Base-by-base conservation (phyloP, 805 yeast species). In the Nakazawaea sp. region DNA sequence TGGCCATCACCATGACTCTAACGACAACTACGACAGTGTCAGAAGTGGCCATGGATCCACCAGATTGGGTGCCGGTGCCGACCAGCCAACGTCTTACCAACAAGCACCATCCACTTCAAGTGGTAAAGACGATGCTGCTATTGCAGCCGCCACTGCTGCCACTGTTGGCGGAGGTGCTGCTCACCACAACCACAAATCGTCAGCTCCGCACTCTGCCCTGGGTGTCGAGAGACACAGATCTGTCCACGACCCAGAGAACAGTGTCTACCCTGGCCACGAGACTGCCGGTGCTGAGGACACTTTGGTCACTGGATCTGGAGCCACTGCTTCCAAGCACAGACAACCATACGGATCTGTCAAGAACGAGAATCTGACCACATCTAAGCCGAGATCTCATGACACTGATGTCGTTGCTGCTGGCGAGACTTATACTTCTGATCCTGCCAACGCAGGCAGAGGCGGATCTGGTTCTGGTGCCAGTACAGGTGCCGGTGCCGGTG, bases 231-330 rank as follows among this genome's bases (percentile, higher is more conserved):
- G 12, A 9, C 35, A 23, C 13, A 26, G n/a, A 17, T 30, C 34
- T 7, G 11, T 9, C 18, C 32, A 36, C 16, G 35, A 36, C 13
- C 11, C 20, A 19, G 40, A 36, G 21, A 36, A 36, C 16, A 30
- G 35, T 19, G 40, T 36, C 2, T 36, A 30, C 21, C 40, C 40
- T 24, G 35, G 31, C 2, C 40, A 36, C 17, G 34, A 35, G 17
- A 35, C 8, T 12, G 13, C 16, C n/a, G 4, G 4, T 19, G 34
- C 39, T 21, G 30, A 23, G 26, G 39, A 35, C 16, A 24, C 17
- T 8, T 25, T 36, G 13, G 35, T 36, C 29, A 19, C 40, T 25
- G 40, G 40, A 17, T 4, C 27, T 20, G 40, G 40, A 18, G 40
- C 23, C 17, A 19, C 35, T 11, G 15, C 11, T n/a, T 2, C 34